Base-by-base conservation (phyloP, 1,284 basidiomycete species). In the Vanrija sp. region DNA sequence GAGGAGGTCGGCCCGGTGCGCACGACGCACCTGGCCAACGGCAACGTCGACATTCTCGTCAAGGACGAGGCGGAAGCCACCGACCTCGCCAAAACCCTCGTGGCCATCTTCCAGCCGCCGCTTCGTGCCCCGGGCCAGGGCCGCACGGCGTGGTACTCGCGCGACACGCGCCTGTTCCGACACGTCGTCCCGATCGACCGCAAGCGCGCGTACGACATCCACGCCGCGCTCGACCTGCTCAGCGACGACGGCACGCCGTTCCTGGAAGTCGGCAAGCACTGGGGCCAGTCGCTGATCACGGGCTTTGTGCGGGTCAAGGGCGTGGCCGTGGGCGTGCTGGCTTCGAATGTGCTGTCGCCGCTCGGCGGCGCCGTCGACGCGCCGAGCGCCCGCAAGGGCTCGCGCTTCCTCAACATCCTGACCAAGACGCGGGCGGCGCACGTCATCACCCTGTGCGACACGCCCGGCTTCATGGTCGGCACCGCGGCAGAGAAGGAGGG, bases 391-490 rank as follows among this genome's bases (percentile, higher is more conserved):
- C 48, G 42, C 48, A 59, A 59, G 51, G 57, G 54, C 8, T 45
- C 46, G 7, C 57, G 57, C 38, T 59, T 59, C 49, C 41, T 56
- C 27, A 50, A 53, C 49, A 56, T 59, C 15, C 51, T 59, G 8
- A 36, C 48, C 38, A 59, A 59, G 54, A 56, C 57, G n/a, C 45
- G 45, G 7, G 42, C 42, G 4, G 48, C 45, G 4, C 57, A 59
- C 49, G 22, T 59, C 15, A 41, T 59, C 24, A 49, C 49, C 2
- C 37, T 59, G 9, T 59, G 57, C 54, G 57, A 59, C 51, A 59
- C 57, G 23, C 57, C 57, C 3, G 57, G 57, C 35, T 59, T 59
- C 54, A 59, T 59, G 57, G 57, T 59, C 35, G 57, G 57, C 1
- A 54, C 57, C 7, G 15, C 16, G 20, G 57, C 57, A 4, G 57